Base-by-base conservation (phyloP, 108 stramenopile genomes). In the Cylindrotheca closterium region DNA sequence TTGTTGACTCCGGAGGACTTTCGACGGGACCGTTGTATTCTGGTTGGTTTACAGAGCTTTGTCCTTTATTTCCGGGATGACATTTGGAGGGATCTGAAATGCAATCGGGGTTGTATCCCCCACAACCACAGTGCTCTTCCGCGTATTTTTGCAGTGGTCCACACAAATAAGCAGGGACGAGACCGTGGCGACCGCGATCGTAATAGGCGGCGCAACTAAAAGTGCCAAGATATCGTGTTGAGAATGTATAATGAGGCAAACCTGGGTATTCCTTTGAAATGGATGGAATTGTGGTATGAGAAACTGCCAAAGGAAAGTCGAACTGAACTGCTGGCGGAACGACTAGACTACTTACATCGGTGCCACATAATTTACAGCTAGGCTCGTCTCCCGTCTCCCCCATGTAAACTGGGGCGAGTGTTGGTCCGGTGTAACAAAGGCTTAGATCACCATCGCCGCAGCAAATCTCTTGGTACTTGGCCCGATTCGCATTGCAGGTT, bases 111-210 rank as follows among this genome's bases (percentile, higher is more conserved):
- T 58, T 58, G 57, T 42, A 15, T 15, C 15, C 37, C 10, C 63
- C 63, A 64, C 63, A 64, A 10, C 63, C 63, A 29, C 63, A 64
- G 34, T 42, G 21, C 7, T 47, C 22, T 4, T 19, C 17, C 22
- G 63, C 63, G 48, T 49, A 65, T 24, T 61, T 47, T 34, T 61
- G 60, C 24, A 61, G 22, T 26, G 60, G 47, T 61, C 60, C 60
- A 48, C 60, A 61, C 46, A 61, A 28, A 37, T 27, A 61, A 2
- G 12, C 27, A 3, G 60, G 60, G 19, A 61, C 48, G 33, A 61
- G 23, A 3, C 60, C 60, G 27, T 61, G 46, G 3, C 23, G 22
- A 25, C 60, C 60, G 8, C 60, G 60, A 4, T 34, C 47, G 47
- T 61, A 61, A 10, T 42, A 28, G 3, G 47, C 19, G 12, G 8